A percentile compares a stretch with the other conserved stretches of the same genome.
Conservation (phyloP, 2,329 filamentous ascomycete genomes). For the Aspergillus fumigatiaffinis region DNA sequence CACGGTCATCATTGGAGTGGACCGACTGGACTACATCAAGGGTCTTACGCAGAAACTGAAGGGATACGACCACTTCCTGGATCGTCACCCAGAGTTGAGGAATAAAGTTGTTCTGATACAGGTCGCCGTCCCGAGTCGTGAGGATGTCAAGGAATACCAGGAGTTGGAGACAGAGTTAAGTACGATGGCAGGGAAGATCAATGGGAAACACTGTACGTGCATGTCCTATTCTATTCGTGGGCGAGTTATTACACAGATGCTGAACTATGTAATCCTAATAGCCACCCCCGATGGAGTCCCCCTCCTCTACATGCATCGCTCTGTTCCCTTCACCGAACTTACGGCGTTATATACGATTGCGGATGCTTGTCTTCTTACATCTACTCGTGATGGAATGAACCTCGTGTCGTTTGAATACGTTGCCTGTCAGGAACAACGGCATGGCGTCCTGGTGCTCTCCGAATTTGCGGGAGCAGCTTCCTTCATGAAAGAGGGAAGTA, state of each 20-base stretch:
- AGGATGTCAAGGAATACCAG: conserved; percentile 94
- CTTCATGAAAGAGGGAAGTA: conserved; percentile 71
- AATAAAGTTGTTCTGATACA: conserved; percentile 91
- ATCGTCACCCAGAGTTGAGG: conserved; percentile 88
- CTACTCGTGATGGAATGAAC: conserved; percentile 94
- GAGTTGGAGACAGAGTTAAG: conserved; percentile 87
- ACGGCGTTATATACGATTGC: conserved; percentile 88
- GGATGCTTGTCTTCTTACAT: conserved; percentile 83
- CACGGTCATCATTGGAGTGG: conserved; percentile 88
- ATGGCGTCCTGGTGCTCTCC: conserved; percentile 88
- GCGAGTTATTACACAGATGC: background rate
- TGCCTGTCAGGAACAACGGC: conserved; percentile 77
- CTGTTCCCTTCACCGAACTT: conserved; percentile 86
- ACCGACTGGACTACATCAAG: conserved; percentile 95
- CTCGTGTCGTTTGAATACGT: conserved; percentile 97
- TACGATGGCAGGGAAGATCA: conserved; percentile 88
- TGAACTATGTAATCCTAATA: conserved; percentile 16
- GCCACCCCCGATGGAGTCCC: conserved; percentile 92
- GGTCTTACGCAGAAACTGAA: conserved; percentile 92
- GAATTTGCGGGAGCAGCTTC: conserved; percentile 95
- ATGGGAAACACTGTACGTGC: conserved; percentile 71
- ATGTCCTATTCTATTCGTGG: background rate
- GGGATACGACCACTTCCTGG: conserved; percentile 86
- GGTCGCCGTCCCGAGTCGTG: conserved; percentile 76
- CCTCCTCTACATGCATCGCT: conserved; percentile 93